Evolutionary conservation across 2,329 filamentous ascomycete genomes (phyloP).

Genomic region (Cercospora janseana): DNA sequence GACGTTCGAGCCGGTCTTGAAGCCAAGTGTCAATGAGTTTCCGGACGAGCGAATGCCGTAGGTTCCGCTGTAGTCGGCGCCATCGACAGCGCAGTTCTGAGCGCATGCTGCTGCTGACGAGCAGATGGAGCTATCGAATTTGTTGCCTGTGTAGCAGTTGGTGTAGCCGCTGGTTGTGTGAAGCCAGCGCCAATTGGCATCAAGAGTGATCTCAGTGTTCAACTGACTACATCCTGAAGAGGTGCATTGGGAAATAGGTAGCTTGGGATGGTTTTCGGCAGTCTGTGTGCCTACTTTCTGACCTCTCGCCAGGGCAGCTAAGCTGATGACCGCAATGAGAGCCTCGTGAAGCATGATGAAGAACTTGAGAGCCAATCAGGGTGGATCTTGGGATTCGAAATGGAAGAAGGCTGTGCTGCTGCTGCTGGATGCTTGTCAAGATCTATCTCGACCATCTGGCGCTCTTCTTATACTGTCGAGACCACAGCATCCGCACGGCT

Average conservation of each 20-base stretch:
- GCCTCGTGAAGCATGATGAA: conserved; percentile 4
- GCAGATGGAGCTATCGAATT: conserved; percentile 44
- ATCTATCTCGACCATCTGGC: neutral
- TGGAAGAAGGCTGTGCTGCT: neutral
- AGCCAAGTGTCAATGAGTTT: conserved; percentile 49
- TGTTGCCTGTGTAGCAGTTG: conserved; percentile 51
- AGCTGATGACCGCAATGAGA: neutral
- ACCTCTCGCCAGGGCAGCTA: conserved; percentile 10
- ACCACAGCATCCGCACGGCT: neutral
- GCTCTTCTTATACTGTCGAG: neutral
- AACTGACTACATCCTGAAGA: conserved; percentile 42
- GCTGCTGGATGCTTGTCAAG: neutral
- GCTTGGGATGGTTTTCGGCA: conserved; percentile 43
- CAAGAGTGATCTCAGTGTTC: conserved; percentile 40
- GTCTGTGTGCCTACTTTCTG: conserved; percentile 45
- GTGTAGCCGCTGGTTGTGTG: conserved; percentile 47
- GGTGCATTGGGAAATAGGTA: conserved; percentile 40
- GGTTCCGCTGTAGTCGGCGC: conserved; percentile 56
- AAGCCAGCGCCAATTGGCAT: conserved; percentile 53
- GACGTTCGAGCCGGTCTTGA: conserved; percentile 40
- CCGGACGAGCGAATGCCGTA: conserved; percentile 55
- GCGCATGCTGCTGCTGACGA: conserved; percentile 48
- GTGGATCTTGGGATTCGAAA: neutral
- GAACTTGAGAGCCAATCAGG: neutral
- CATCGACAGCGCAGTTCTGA: conserved; percentile 57